Evolutionary conservation across 441 rosid genomes (phyloP), one percentile per base, ranked within the genome.

Genomic region (Jatropha multifida): DNA sequence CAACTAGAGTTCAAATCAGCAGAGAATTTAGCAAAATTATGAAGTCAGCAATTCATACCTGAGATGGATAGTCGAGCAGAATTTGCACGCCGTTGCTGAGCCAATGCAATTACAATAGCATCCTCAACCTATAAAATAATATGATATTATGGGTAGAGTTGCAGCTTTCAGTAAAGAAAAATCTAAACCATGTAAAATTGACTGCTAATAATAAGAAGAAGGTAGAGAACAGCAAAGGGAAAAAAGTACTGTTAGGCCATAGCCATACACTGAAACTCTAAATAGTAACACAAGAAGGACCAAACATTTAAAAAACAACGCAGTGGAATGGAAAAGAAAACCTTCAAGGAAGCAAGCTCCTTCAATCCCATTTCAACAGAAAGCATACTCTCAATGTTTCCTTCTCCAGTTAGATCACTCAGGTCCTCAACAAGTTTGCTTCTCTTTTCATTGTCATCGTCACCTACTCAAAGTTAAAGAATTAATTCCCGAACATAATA

Each of bases 321-420:
- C 56, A 72, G 54, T n/a, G 65, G 49, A 42, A 42, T 6, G 4
- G 72, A 41, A 55, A 67, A 65, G 54, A 64, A 75, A 79, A 93
- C 98, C 97, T 96, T 96, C 77, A 90, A 78, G 65, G 94, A 91
- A 62, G 89, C 90, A 78, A 96, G 92, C 89, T 96, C 97, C 83
- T 90, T 93, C 82, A 96, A 77, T 75, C 97, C 99, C 98, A 93
- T 93, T 91, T 96, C 99, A 80, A 96, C 96, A 9, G 97, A 90
- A 51, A 96, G 97, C 98, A 96, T 93, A 74, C 92, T 96, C 79
- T 96, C 98, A 46, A 96, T 96, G 69, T 96, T 93, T 81, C 98
- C 98, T 81, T 96, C 99, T 63, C 99, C 97, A 41, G 89, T 93
- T 73, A 96, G 86, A 84, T 93, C 99, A 80, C 84, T 92, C 75